Base-by-base conservation (phyloP, 805 yeast species). In the Lipomyces starkeyi region DNA sequence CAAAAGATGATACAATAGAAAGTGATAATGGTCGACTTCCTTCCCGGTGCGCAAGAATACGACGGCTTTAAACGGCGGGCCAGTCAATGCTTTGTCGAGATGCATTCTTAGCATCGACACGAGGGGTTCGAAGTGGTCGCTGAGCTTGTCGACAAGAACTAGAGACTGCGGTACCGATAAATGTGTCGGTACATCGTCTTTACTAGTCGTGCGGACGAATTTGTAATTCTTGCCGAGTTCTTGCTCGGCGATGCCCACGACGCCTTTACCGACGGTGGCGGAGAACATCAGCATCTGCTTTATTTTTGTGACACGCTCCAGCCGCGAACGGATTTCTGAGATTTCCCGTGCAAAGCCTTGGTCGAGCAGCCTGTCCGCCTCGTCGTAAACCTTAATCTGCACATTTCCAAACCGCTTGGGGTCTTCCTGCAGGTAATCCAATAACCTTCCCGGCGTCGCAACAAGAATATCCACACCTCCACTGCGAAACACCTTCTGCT, bases 381-480 rank as follows among this genome's bases (percentile, higher is more conserved):
- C 98, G 78, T 93, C 98, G 71, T 91, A 86, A 53, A 93, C 88
- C 69, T 91, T 83, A 74, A 88, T 86, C 67, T 84, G 84, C 65
- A 93, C 81, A 63, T 81, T 78, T 53, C 78, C 76, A 77, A 92
- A 88, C 20, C 22, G 20, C 3, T 17, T 27, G 8, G 65, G 64
- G 27, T 66, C 54, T 22, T 25, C 32, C 2, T 20, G 27, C 7
- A 68, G 22, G 81, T 96, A 98, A 77, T 95, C 98, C 14, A 91
- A 90, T 55, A 96, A 81, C 75, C 99, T 85, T 69, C 99, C 99
- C 1, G 99, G 99, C 0, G 99, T 95, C 14, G 97, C 98, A 56
- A 95, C 96, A 20, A 95, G 83, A 37, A 95, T 87, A 78, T 96
- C 95, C 43, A 92, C 96, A 71, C 99, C 99, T 14, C 22, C 27